Conservation (phyloP, 2,329 filamentous ascomycete species). For the Hymenoscyphus linearis region DNA sequence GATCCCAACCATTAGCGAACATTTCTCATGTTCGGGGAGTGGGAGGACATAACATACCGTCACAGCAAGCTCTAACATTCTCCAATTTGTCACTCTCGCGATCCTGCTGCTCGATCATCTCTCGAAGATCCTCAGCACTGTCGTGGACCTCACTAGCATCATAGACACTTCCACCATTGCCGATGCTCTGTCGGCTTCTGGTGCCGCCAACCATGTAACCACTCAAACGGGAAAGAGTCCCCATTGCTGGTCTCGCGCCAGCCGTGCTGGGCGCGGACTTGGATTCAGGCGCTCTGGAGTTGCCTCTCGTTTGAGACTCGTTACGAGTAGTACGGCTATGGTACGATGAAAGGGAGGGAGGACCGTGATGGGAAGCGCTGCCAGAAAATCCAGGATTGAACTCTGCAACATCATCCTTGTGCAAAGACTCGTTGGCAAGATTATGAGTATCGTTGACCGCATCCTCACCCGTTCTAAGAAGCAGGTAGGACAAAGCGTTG, state of each 20-base stretch:
- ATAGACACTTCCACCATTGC: conserved; percentile 43
- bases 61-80: conserved; percentile 95
- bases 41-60: conserved; percentile 61
- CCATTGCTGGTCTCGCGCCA: conserved; percentile 29
- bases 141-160: conserved; percentile 57
- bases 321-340: conserved; percentile 67
- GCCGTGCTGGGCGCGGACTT: conserved; percentile 1
- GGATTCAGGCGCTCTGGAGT: too few species aligned
- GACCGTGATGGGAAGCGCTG: conserved; percentile 47
- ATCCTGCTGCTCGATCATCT: conserved; percentile 74
- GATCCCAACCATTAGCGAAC: conserved; percentile 21
- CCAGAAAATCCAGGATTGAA: conserved; percentile 63
- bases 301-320: conserved; percentile 43
- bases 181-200: conserved; percentile 46
- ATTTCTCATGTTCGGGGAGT: background rate
- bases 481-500: conserved; percentile 89
- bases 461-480: conserved; percentile 70
- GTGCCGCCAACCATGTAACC: conserved; percentile 49
- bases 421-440: conserved; percentile 48
- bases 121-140: conserved; percentile 76
- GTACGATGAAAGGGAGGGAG: conserved; percentile 71
- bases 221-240: conserved; percentile 54
- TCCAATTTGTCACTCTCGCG: conserved; percentile 75
- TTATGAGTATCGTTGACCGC: conserved; percentile 53
- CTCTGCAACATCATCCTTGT: conserved; percentile 63